Percentiles rank a stretch among this genome's conserved stretches.
phyloP scores from a whole-genome alignment of 495 filamentous ascomycete genomes.

The Neurospora sp. region DNA sequence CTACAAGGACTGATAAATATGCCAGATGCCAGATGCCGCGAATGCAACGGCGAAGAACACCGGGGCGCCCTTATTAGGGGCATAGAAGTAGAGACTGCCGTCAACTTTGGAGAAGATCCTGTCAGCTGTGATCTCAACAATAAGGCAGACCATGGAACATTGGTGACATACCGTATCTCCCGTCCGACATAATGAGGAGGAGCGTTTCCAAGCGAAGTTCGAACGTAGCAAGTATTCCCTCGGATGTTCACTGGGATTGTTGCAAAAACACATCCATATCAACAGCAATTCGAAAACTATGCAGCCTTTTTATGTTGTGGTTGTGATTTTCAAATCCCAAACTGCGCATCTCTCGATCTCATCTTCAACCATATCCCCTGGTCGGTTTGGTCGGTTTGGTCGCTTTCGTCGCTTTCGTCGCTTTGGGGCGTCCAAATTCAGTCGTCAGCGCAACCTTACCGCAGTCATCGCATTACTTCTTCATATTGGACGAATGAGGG shows the following conservation, averaged over 20 bases:
- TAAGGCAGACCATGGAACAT: neutral
- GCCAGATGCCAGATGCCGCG: slow-evolving; percentile 43
- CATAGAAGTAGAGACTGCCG: slow-evolving; percentile 59
- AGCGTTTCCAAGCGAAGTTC: neutral
- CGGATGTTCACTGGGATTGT: neutral
- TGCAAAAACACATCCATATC: neutral
- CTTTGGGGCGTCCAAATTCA: neutral
- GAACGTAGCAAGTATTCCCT: neutral
- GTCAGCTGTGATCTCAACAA: neutral
- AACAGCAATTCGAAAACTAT: neutral
- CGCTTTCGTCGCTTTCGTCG: neutral
- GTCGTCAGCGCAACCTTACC: neutral
- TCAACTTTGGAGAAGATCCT: slow-evolving; percentile 18
- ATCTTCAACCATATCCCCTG: neutral
- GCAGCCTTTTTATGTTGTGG: neutral
- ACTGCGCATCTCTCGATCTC: neutral
- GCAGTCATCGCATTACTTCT: neutral
- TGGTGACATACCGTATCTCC: slow-evolving; percentile 1
- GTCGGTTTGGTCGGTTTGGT: neutral
- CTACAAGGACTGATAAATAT: slow-evolving; percentile 56
- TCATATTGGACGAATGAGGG: neutral
- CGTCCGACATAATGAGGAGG: slow-evolving; percentile 1
- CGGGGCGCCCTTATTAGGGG: slow-evolving; percentile 62
- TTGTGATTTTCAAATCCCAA: neutral
- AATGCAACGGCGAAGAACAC: slow-evolving; percentile 60